A percentile compares a stretch with the other conserved stretches of the same genome.
Evolutionary conservation across 495 filamentous ascomycete genomes (phyloP).

Genomic region (Paragyromitra xinjiangensis): DNA sequence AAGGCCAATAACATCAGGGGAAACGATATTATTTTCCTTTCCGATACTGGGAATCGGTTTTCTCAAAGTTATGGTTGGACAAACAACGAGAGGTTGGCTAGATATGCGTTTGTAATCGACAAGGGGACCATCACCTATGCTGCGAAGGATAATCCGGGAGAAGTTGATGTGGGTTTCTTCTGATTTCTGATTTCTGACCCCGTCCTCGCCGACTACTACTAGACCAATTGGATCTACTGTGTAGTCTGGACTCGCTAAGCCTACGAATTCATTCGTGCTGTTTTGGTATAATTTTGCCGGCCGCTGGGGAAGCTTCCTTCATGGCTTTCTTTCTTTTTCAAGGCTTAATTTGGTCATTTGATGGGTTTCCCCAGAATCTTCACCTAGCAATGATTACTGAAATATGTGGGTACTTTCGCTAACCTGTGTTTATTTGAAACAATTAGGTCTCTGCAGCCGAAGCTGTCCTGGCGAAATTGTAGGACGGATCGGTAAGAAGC

Average conservation of each 20-base stretch:
- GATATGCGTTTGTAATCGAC: constrained; percentile 88
- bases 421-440: constrained; percentile 7
- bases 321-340: constrained; percentile 26
- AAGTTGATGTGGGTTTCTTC: constrained; percentile 67
- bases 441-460: constrained; percentile 76
- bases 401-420: constrained; percentile 25
- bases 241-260: not conserved
- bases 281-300: not conserved
- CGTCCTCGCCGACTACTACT: constrained; percentile 6
- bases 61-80: constrained; percentile 85
- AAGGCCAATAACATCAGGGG: constrained; percentile 88
- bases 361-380: not conserved
- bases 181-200: constrained; percentile 7
- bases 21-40: constrained; percentile 86
- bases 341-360: constrained; percentile 48
- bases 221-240: not conserved
- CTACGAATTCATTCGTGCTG: not conserved
- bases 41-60: constrained; percentile 79
- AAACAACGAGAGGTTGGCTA: constrained; percentile 73
- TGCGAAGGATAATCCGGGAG: constrained; percentile 75
- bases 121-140: constrained; percentile 90
- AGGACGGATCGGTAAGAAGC: constrained; percentile 27
- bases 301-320: not conserved
- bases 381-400: not conserved
- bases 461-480: constrained; percentile 74